phyloP scores from a whole-genome alignment of 2,329 filamentous ascomycete species.

The Trichoderma pleuroti region DNA sequence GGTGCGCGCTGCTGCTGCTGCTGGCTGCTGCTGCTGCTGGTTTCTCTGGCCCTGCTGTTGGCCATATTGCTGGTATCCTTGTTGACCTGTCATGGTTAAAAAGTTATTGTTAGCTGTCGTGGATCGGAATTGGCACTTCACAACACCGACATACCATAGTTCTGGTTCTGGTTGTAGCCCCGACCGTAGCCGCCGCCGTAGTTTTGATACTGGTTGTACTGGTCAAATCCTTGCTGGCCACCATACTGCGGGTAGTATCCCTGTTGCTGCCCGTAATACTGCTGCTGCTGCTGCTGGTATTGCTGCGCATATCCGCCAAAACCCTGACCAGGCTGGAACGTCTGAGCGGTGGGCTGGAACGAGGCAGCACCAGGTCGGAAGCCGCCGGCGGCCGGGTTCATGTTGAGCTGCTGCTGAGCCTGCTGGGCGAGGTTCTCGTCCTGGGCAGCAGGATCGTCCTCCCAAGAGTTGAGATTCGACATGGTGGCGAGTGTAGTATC shows the following conservation, averaged over 20 bases:
- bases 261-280: constrained; percentile 52
- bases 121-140: not conserved
- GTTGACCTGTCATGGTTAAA: constrained; percentile 37
- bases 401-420: constrained; percentile 70
- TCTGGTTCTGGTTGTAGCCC: constrained; percentile 45
- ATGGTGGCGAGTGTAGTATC: constrained; percentile 49
- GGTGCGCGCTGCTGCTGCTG: too few relatives aligned
- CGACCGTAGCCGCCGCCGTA: constrained; percentile 51
- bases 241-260: constrained; percentile 59
- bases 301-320: constrained; percentile 57
- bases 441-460: constrained; percentile 77
- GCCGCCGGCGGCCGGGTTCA: constrained; percentile 53
- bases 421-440: constrained; percentile 76
- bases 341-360: constrained; percentile 68
- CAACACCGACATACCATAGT: constrained; percentile 35
- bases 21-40: constrained; percentile 13
- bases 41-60: constrained; percentile 37
- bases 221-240: constrained; percentile 45
- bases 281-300: constrained; percentile 52
- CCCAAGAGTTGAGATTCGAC: constrained; percentile 93
- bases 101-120: not conserved
- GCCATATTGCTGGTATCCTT: constrained; percentile 52
- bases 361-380: constrained; percentile 54
- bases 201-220: constrained; percentile 52
- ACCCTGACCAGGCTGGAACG: constrained; percentile 68